phyloP scores from a whole-genome alignment of 1,139 yeast species.

The Blastobotrys serpentis region DNA sequence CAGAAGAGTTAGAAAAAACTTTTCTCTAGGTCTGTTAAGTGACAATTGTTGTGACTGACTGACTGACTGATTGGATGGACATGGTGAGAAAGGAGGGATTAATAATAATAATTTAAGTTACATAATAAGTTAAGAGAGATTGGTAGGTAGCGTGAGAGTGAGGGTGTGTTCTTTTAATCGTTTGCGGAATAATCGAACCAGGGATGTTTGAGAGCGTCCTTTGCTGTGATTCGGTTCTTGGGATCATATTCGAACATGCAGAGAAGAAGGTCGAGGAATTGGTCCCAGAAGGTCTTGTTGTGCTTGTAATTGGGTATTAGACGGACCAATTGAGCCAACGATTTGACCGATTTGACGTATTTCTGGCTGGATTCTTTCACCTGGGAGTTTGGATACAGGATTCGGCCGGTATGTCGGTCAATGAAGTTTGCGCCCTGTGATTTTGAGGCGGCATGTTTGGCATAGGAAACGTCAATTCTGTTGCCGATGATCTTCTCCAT shows the following conservation, averaged over 20 bases:
- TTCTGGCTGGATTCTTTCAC: constrained; percentile 48
- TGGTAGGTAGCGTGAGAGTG: background rate
- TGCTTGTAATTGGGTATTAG: constrained; percentile 21
- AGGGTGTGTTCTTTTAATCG: no score
- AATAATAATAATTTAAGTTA: background rate
- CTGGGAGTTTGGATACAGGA: constrained; percentile 38
- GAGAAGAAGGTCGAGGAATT: constrained; percentile 57
- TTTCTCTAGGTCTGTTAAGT: background rate
- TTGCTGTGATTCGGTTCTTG: constrained; percentile 66
- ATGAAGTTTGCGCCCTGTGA: constrained; percentile 19
- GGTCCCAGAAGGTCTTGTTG: constrained; percentile 44
- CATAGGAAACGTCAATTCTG: constrained; percentile 33
- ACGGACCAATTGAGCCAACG: constrained; percentile 47
- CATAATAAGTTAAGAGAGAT: constrained; percentile 5
- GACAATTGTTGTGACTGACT: background rate
- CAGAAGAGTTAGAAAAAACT: background rate
- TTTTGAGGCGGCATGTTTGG: constrained; percentile 28
- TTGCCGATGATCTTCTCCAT: constrained; percentile 70
- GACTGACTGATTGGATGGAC: no score
- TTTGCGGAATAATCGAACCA: constrained; percentile 33
- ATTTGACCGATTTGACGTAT: constrained; percentile 50
- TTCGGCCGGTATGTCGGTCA: constrained; percentile 31
- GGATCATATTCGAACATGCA: constrained; percentile 83
- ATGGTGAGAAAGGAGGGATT: background rate
- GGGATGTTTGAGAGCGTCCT: constrained; percentile 75